Evolutionary conservation across 2,329 filamentous ascomycete genomes (phyloP).

Genomic region (Chaetothyriales sp.): DNA sequence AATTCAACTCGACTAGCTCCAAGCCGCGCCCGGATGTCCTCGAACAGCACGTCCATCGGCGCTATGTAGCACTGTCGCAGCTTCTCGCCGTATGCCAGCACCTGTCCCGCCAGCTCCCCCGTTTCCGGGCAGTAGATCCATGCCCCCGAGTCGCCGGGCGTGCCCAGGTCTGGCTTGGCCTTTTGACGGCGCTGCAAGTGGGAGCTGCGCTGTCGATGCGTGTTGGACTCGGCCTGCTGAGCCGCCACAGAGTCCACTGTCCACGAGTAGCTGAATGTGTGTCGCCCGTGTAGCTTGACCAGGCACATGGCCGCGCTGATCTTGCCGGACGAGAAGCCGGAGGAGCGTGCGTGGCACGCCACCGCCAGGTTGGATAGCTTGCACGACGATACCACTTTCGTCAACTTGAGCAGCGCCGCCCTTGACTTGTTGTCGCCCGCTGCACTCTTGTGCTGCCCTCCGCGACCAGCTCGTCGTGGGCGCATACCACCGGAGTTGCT

Average conservation of each 20-base stretch:
- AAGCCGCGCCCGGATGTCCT: conserved; percentile 48
- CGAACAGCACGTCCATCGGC: conserved; percentile 80
- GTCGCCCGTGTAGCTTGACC: conserved; percentile 75
- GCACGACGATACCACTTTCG: conserved; percentile 44
- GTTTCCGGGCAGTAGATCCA: conserved; percentile 75
- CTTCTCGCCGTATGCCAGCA: conserved; percentile 72
- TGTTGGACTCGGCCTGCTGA: background rate
- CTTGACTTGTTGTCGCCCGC: background rate
- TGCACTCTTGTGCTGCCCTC: background rate
- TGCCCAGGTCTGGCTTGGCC: conserved; percentile 19
- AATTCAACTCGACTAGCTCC: conserved; percentile 12
- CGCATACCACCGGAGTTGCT: background rate
- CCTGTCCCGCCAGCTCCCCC: conserved; percentile 77
- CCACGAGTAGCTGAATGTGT: conserved; percentile 63
- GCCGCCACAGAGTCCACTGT: conserved; percentile 43
- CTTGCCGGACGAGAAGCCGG: conserved; percentile 63
- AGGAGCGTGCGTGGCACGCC: conserved; percentile 78
- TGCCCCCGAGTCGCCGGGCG: conserved; percentile 82
- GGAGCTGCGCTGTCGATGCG: no score
- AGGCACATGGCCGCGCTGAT: conserved; percentile 67
- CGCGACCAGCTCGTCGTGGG: background rate
- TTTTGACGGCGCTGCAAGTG: background rate
- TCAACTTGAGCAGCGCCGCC: conserved; percentile 7
- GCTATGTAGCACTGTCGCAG: conserved; percentile 82
- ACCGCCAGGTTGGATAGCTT: conserved; percentile 63